Conservation (phyloP, 805 yeast genomes). For the Lachancea thermotolerans region DNA sequence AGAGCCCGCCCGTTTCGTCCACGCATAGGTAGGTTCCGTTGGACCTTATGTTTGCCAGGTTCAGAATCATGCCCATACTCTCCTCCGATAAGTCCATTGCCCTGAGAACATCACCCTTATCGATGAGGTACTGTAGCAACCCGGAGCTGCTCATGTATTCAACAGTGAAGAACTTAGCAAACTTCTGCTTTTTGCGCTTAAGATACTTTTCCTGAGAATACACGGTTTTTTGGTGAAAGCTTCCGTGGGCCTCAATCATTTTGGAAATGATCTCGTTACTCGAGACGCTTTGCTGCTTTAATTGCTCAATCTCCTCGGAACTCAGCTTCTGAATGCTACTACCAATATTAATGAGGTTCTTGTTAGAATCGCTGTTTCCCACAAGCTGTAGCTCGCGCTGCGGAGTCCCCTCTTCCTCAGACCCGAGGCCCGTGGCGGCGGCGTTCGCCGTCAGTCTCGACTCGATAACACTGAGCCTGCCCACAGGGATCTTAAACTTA, state of each 20-base stretch:
- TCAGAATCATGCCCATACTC: conserved; percentile 68
- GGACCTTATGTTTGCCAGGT: conserved; percentile 74
- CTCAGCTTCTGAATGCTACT: conserved; percentile 65
- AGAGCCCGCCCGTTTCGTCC: conserved; percentile 94
- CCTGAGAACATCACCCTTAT: conserved; percentile 62
- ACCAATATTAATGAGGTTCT: conserved; percentile 61
- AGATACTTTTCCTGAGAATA: conserved; percentile 89
- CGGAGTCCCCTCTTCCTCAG: conserved; percentile 34
- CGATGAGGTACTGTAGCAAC: conserved; percentile 65
- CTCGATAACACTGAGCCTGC: conserved; percentile 20
- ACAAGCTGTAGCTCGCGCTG: conserved; percentile 25
- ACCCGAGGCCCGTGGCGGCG: conserved; percentile 7
- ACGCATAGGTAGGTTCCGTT: conserved; percentile 84
- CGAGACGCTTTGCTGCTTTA: conserved; percentile 63
- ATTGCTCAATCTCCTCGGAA: conserved; percentile 73
- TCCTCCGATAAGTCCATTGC: conserved; percentile 83
- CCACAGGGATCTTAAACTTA: conserved; percentile 18
- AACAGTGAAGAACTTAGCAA: conserved; percentile 76
- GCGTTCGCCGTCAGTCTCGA: conserved; percentile 7
- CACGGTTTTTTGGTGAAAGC: conserved; percentile 81
- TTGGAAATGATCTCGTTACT: conserved; percentile 76
- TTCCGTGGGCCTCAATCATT: conserved; percentile 76
- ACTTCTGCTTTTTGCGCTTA: conserved; percentile 87
- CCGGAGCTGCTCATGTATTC: conserved; percentile 66
- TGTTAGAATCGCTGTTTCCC: conserved; percentile 52